phyloP scores from a whole-genome alignment of 2,329 filamentous ascomycete species.

The Fusarium piperis region DNA sequence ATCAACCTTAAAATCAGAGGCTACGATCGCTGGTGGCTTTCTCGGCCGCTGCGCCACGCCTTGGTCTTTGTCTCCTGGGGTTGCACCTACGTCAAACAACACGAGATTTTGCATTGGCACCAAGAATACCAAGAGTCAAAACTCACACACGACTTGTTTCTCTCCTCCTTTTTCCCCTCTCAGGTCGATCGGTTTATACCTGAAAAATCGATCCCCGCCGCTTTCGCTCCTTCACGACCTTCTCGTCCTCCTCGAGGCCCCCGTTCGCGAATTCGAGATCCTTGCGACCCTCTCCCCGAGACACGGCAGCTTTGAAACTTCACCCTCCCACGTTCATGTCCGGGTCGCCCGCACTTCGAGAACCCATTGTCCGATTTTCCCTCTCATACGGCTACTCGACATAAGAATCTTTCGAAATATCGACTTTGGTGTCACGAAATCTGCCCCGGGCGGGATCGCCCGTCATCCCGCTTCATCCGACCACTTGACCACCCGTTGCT shows the following conservation, averaged over 20 bases:
- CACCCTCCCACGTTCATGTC: conserved; percentile 16
- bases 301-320: conserved; percentile 25
- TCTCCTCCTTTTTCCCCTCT: background rate
- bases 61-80: conserved; percentile 20
- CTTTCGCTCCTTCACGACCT: conserved; percentile 2
- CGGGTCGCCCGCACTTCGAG: conserved; percentile 5
- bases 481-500: conserved; percentile 12
- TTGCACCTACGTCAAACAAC: conserved; percentile 35
- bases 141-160: conserved; percentile 7
- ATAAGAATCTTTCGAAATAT: conserved; percentile 13
- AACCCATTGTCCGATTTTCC: background rate
- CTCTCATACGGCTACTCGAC: background rate
- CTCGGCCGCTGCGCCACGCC: conserved; percentile 27
- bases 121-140: conserved; percentile 29
- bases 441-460: conserved; percentile 38
- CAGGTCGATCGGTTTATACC: background rate
- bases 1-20: conserved; percentile 34
- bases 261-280: conserved; percentile 7
- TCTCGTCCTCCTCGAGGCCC: conserved; percentile 9
- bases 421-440: conserved; percentile 5
- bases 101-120: conserved; percentile 38
- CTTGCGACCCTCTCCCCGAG: conserved; percentile 26
- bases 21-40: conserved; percentile 31
- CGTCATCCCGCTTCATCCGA: conserved; percentile 37
- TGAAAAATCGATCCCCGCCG: background rate